phyloP scores from a whole-genome alignment of 164 flowering plant genomes.

The Stephania japonica region DNA sequence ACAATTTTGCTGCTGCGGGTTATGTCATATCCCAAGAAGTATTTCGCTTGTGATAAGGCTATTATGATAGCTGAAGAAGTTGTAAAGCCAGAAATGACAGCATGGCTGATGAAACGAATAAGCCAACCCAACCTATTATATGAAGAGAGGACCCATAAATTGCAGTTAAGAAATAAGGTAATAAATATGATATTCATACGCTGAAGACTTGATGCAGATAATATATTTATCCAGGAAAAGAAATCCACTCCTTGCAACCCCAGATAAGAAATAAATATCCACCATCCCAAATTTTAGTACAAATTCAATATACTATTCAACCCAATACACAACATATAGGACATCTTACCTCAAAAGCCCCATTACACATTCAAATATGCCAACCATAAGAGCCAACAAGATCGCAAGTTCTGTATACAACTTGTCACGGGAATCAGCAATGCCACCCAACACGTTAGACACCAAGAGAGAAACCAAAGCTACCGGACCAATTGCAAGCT shows the following conservation, averaged over 20 bases:
- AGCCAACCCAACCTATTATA: conserved; percentile 86
- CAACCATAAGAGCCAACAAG: conserved; percentile 90
- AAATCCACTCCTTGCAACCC: not conserved
- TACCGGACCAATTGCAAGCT: conserved; percentile 98
- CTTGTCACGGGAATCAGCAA: conserved; percentile 64
- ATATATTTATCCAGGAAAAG: not conserved
- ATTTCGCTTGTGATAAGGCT: conserved; percentile 89
- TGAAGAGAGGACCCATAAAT: not conserved
- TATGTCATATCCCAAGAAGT: conserved; percentile 82
- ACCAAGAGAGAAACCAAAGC: conserved; percentile 94
- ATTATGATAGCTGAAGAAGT: conserved; percentile 92
- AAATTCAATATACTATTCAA: not conserved
- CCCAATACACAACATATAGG: not conserved
- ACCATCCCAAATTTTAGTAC: not conserved
- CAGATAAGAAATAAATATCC: not conserved
- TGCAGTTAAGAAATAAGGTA: not conserved
- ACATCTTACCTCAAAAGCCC: conserved; percentile 67
- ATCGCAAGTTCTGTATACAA: conserved; percentile 92
- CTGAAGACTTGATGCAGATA: not conserved
- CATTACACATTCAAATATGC: conserved; percentile 85
- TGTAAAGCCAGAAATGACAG: conserved; percentile 98
- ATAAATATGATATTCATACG: not conserved
- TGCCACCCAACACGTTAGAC: conserved; percentile 69
- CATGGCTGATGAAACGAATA: conserved; percentile 89
- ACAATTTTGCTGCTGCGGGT: conserved; percentile 79